phyloP scores from a whole-genome alignment of 345 rosid species.

The Crucihimalaya himalaica region DNA sequence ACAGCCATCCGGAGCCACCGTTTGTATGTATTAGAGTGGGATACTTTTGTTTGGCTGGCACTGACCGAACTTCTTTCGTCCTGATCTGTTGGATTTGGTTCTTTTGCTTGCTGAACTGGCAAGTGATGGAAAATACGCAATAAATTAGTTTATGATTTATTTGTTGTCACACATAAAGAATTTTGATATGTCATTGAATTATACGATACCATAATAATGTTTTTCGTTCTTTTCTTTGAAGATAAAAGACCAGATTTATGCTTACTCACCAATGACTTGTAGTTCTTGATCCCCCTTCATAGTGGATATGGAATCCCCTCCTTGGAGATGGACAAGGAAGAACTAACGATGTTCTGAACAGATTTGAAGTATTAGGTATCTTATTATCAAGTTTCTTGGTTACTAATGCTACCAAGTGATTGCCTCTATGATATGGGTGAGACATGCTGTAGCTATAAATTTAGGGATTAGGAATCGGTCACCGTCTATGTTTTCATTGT shows the following conservation, averaged over 20 bases:
- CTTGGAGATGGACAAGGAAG: constrained; percentile 21
- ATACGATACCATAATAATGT: background rate
- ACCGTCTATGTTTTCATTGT: constrained; percentile 3
- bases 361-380: constrained; percentile 7
- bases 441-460: constrained; percentile 8
- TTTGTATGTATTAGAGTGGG: constrained; percentile 30
- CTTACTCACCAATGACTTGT: constrained; percentile 40
- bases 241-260: constrained; percentile 1
- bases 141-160: constrained; percentile 3
- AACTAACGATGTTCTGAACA: background rate
- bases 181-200: background rate
- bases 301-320: constrained; percentile 20
- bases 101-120: constrained; percentile 37
- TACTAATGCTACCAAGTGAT: constrained; percentile 13
- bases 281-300: constrained; percentile 41
- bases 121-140: background rate
- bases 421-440: constrained; percentile 10
- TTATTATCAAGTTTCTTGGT: constrained; percentile 7
- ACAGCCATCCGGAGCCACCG: constrained; percentile 45
- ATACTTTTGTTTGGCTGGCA: constrained; percentile 27
- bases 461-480: constrained; percentile 9
- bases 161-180: background rate
- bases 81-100: constrained; percentile 15
- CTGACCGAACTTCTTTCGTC: constrained; percentile 5
- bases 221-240: background rate